A percentile compares a stretch with the other conserved stretches of the same genome.
phyloP scores from a whole-genome alignment of 352 stramenopile genomes.

The Phytopythium cucurbitacearum region DNA sequence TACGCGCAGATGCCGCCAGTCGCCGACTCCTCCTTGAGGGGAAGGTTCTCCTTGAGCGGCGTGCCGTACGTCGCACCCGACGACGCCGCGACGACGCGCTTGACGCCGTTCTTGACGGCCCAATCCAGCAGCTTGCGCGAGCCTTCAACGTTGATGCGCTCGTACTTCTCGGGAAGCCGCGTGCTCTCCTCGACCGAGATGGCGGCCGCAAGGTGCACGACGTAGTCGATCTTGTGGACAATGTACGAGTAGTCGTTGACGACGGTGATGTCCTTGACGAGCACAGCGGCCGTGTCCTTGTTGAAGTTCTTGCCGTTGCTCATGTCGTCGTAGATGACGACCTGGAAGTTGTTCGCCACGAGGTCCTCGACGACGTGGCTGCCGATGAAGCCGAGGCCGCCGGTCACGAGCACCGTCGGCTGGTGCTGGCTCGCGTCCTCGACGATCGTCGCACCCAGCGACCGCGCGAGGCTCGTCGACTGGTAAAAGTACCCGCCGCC shows the following conservation, averaged over 20 bases:
- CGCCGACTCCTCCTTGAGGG: constrained; percentile 64
- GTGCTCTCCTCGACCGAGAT: constrained; percentile 87
- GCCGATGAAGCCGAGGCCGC: constrained; percentile 79
- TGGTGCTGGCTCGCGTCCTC: constrained; percentile 21
- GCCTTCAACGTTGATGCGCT: constrained; percentile 80
- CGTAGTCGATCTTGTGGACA: constrained; percentile 80
- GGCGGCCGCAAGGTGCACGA: constrained; percentile 77
- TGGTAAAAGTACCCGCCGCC: constrained; percentile 58
- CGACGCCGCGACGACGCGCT: constrained; percentile 75
- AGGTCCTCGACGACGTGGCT: constrained; percentile 84
- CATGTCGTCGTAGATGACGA: constrained; percentile 87
- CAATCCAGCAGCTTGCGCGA: constrained; percentile 81
- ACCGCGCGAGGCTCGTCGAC: constrained; percentile 23
- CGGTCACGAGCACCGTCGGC: constrained; percentile 71
- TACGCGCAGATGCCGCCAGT: constrained; percentile 80
- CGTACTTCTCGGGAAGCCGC: constrained; percentile 81
- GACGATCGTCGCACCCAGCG: constrained; percentile 23
- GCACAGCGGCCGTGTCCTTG: constrained; percentile 54
- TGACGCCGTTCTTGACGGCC: constrained; percentile 66
- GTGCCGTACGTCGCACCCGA: constrained; percentile 76
- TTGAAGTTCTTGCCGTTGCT: constrained; percentile 88
- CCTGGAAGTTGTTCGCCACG: constrained; percentile 61
- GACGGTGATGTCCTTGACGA: constrained; percentile 84
- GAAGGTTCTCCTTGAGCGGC: constrained; percentile 57
- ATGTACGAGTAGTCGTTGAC: constrained; percentile 78